phyloP scores from a whole-genome alignment of 371 early-diverging fungal genomes.

The Thermomucor indicae-seudaticae region DNA sequence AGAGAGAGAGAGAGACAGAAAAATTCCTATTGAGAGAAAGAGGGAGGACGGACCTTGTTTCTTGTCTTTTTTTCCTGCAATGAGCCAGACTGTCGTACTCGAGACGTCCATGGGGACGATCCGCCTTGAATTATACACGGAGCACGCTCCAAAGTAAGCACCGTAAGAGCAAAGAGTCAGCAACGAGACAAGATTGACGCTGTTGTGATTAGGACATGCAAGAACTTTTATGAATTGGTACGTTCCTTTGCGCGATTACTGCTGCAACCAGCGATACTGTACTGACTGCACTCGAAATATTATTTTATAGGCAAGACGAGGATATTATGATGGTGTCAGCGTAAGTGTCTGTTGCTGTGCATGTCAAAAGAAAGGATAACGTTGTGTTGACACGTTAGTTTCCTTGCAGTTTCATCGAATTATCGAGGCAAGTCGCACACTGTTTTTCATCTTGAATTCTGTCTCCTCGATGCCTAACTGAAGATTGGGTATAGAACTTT shows the following conservation, averaged over 20 bases:
- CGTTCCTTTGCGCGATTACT: no score
- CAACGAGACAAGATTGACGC: neutral
- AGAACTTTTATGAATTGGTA: constrained; percentile 76
- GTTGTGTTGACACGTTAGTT: neutral
- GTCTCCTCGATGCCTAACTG: neutral
- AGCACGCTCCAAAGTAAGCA: constrained; percentile 62
- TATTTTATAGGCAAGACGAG: constrained; percentile 49
- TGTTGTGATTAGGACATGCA: constrained; percentile 59
- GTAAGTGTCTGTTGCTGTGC: constrained; percentile 35
- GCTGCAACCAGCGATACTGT: neutral
- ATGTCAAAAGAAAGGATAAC: neutral
- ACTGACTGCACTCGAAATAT: neutral
- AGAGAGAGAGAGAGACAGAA: constrained; percentile 1
- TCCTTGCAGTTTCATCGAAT: constrained; percentile 71
- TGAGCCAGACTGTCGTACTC: constrained; percentile 39
- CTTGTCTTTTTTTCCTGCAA: no score
- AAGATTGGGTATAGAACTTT: constrained; percentile 47
- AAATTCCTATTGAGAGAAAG: no score
- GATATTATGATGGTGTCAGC: constrained; percentile 65
- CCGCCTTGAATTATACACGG: constrained; percentile 66
- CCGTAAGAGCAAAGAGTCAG: neutral
- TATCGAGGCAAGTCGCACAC: constrained; percentile 50
- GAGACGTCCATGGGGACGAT: constrained; percentile 68
- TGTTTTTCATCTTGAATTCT: neutral
- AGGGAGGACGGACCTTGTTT: no score